Evolutionary conservation across 495 filamentous ascomycete species (phyloP).

Genomic region (Apiosordaria backusii): DNA sequence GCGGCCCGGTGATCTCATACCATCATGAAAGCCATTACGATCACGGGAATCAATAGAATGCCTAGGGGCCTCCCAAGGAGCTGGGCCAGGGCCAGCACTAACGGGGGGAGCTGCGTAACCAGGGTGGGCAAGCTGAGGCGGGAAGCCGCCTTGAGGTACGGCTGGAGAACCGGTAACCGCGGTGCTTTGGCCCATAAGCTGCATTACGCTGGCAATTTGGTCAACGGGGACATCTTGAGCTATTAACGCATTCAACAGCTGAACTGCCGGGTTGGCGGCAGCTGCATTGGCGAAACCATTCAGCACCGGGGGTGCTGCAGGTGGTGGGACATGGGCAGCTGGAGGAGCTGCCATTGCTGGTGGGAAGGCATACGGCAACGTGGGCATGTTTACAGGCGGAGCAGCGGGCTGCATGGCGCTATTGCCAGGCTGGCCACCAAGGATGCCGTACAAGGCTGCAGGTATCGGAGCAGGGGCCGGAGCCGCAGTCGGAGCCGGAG

Average conservation of each 20-base stretch:
- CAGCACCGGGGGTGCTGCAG: constrained; percentile 22
- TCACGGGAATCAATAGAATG: constrained; percentile 58
- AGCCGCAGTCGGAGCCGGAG: constrained; percentile 23
- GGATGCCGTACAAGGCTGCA: constrained; percentile 18
- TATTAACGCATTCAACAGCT: constrained; percentile 47
- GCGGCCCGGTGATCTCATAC: constrained; percentile 51
- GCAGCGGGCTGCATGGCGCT: constrained; percentile 25
- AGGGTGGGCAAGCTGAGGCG: constrained; percentile 25
- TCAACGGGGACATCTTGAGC: constrained; percentile 45
- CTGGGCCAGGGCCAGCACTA: constrained; percentile 31
- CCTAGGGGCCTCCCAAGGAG: constrained; percentile 34
- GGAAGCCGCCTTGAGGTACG: constrained; percentile 5
- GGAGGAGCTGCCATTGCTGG: constrained; percentile 34
- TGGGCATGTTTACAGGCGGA: constrained; percentile 58
- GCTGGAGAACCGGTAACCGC: constrained; percentile 17
- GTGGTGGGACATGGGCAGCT: constrained; percentile 28
- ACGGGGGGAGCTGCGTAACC: constrained; percentile 30
- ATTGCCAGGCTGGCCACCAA: constrained; percentile 22
- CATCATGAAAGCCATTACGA: constrained; percentile 51
- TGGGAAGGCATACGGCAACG: constrained; percentile 39
- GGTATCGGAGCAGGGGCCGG: constrained; percentile 23
- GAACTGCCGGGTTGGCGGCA: constrained; percentile 40
- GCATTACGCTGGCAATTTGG: constrained; percentile 46
- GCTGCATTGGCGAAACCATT: constrained; percentile 46
- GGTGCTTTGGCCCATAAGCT: constrained; percentile 37